These are phyloP conservation scores for Cryptomeria japonica DNA, from an alignment of 75 land plant genomes.

Conservation along the genomic window DNA sequence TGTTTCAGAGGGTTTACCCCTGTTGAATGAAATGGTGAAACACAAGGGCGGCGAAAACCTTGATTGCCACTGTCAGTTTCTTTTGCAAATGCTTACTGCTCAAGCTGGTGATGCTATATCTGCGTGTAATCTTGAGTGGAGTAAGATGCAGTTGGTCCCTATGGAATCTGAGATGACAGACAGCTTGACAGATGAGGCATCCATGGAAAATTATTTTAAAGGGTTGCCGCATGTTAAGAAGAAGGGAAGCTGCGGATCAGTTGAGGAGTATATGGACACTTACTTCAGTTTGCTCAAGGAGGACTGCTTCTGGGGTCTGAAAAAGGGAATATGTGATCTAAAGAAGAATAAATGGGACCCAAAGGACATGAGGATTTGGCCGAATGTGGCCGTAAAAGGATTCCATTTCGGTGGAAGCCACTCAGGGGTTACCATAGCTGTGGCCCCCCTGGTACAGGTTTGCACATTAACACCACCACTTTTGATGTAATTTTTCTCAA, in stretches of 20 bases:
- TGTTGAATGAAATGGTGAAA: neutral
- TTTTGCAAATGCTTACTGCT: neutral
- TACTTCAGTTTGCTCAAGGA: constrained; percentile 14
- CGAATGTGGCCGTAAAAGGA: neutral
- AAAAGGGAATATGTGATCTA: constrained; percentile 10
- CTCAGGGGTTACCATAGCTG: constrained; percentile 12
- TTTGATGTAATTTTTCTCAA: neutral
- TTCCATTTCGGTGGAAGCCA: constrained; percentile 11
- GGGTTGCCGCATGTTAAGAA: constrained; percentile 18
- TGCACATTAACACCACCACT: neutral
- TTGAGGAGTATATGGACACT: constrained; percentile 22
- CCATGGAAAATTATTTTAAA: constrained; percentile 3
- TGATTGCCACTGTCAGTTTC: neutral
- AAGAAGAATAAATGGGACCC: neutral
- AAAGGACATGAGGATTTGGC: constrained; percentile 19
- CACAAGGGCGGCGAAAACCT: neutral
- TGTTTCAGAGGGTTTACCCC: neutral
- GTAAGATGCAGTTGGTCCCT: neutral
- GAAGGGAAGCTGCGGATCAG: constrained; percentile 16
- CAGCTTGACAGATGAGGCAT: neutral
- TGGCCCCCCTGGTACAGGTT: constrained; percentile 29
- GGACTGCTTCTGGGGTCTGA: constrained; percentile 11
- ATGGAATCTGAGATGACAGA: neutral
- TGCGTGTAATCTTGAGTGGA: neutral
- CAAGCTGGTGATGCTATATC: neutral